Evolutionary conservation across 345 rosid species (phyloP).

Genomic region (Corchorus olitorius): DNA sequence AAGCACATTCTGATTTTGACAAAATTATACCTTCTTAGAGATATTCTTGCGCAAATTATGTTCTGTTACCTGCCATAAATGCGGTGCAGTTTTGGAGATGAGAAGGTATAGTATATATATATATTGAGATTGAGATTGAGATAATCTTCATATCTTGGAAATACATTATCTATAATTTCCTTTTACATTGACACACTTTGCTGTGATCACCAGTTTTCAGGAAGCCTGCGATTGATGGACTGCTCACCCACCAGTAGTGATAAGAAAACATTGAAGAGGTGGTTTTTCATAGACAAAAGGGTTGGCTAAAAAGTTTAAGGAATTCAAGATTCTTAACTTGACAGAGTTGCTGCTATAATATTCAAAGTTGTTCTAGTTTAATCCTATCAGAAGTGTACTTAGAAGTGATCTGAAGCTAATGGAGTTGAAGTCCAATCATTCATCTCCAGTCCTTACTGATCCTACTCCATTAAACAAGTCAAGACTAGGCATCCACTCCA

Average conservation of each 20-base stretch:
- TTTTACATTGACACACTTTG: constrained; percentile 16
- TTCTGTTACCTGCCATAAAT: constrained; percentile 38
- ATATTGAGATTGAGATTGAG: not conserved
- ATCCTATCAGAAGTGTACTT: constrained; percentile 1
- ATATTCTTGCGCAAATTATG: constrained; percentile 32
- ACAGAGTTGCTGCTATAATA: constrained; percentile 21
- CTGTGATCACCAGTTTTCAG: constrained; percentile 43
- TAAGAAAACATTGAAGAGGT: constrained; percentile 88
- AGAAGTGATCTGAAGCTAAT: constrained; percentile 39
- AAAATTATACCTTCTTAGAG: not conserved
- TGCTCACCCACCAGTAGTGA: constrained; percentile 61
- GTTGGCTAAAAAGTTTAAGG: constrained; percentile 53
- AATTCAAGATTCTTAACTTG: constrained; percentile 17
- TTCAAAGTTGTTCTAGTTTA: constrained; percentile 14
- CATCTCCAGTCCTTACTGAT: constrained; percentile 78
- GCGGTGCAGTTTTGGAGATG: constrained; percentile 59
- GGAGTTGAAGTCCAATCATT: constrained; percentile 68
- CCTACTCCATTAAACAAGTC: constrained; percentile 63
- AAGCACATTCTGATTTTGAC: constrained; percentile 12
- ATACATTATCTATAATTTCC: not conserved
- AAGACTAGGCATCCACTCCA: constrained; percentile 61
- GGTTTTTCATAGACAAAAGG: constrained; percentile 91
- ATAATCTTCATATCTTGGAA: not conserved
- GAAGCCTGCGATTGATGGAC: constrained; percentile 69
- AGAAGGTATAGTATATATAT: constrained; percentile 43